Evolutionary conservation across 371 early-diverging fungal genomes (phyloP), one percentile per base, ranked within the genome.

Genomic region (Mucor piriformis): DNA sequence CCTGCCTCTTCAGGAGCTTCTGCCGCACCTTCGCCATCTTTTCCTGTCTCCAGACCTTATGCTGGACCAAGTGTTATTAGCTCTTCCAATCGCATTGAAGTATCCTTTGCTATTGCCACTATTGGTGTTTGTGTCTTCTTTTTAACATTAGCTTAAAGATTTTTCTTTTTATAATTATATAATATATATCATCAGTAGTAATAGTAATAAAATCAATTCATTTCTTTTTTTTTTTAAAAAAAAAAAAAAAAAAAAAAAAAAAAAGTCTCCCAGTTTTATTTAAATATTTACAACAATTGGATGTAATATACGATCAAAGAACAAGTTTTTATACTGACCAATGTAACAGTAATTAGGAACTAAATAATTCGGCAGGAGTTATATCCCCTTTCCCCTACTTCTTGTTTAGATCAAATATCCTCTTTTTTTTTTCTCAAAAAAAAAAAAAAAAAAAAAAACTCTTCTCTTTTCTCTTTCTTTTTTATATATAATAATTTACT

Each of bases 41-140:
- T 18, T 6, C 61, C 66, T 44, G 49, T 40, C 18, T 43, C 57
- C 11, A 56, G 66, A 55, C 66, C 66, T 16, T 66, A 66, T 61
- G 57, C 66, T 35, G 66, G 66, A 0, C 66, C 66, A 1, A 66
- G 66, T 34, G 52, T 53, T 27, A 53, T 66, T 25, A 57, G 58
- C 44, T 47, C 18, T 16, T 56, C 66, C 25, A 61, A 20, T 35
- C 61, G 37, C 35, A 11, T 61, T 29, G 57, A 66, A 61, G 21
- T 51, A 12, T 53, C 61, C 48, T 4, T 61, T 42, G 50, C 43
- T 44, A 42, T 58, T 33, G 43, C 52, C 33, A 34, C 47, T 33
- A 34, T 66, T 38, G 53, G 57, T 18, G 16, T 57, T 25, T 53
- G 50, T 7, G 50, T 27, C 40, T 57, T 61, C 61, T 44, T 56